Evolutionary conservation across 164 flowering plant species (phyloP).

Genomic region (Taxillus chinensis): DNA sequence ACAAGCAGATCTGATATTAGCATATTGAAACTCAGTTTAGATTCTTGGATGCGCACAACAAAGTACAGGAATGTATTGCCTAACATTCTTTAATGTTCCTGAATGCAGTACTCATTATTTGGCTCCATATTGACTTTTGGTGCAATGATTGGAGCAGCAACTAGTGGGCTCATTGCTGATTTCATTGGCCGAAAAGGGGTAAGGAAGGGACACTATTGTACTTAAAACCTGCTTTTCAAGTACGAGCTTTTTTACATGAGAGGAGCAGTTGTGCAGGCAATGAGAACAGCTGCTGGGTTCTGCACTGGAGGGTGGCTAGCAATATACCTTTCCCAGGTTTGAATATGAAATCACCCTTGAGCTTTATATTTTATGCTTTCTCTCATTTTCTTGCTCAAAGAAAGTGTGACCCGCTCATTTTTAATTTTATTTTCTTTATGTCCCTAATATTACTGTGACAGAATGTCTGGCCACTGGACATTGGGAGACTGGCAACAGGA

Average conservation of each 20-base stretch:
- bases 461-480: constrained; percentile 57
- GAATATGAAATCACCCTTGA: background rate
- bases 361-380: too few species aligned
- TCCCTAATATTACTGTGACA: constrained; percentile 2
- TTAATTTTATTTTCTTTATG: too few species aligned
- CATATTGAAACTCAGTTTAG: too few species aligned
- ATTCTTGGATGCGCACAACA: too few species aligned
- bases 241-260: background rate
- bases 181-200: constrained; percentile 65
- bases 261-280: constrained; percentile 34
- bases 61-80: background rate
- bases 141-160: constrained; percentile 72
- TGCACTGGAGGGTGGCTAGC: constrained; percentile 77
- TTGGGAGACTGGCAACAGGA: constrained; percentile 74
- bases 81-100: background rate
- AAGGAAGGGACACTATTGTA: constrained; percentile 5
- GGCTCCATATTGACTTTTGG: constrained; percentile 69
- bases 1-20: too few species aligned
- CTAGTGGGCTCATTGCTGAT: constrained; percentile 67
- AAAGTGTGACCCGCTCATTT: too few species aligned
- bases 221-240: background rate
- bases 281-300: constrained; percentile 47
- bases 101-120: constrained; percentile 56
- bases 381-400: too few species aligned
- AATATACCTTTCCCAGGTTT: constrained; percentile 68